Percentiles rank a stretch among this genome's conserved stretches.
phyloP scores from a whole-genome alignment of 352 stramenopile species.

The Globisporangium heterothallicum region DNA sequence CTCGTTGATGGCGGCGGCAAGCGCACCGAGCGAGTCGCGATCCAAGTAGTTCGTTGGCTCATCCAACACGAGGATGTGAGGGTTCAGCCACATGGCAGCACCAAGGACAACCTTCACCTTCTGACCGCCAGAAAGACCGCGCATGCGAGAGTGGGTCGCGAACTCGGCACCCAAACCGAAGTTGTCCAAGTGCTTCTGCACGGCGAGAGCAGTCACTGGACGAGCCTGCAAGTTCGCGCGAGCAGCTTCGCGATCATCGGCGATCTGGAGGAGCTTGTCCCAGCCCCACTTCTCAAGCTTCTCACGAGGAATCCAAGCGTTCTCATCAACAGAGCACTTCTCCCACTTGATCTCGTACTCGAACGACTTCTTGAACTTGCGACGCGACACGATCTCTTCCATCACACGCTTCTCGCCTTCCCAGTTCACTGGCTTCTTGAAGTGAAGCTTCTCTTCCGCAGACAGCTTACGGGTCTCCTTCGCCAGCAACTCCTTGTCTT shows the following conservation, averaged over 20 bases:
- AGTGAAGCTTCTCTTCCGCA: constrained; percentile 91
- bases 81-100: constrained; percentile 96
- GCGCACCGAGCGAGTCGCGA: constrained; percentile 94
- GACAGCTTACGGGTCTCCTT: constrained; percentile 90
- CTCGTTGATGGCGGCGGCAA: constrained; percentile 94
- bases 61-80: constrained; percentile 93
- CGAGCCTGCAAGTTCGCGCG: constrained; percentile 90
- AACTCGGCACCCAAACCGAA: constrained; percentile 96
- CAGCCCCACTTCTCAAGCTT: constrained; percentile 97
- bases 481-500: constrained; percentile 89
- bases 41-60: constrained; percentile 96
- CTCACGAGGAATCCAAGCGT: constrained; percentile 92
- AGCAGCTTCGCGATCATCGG: constrained; percentile 93
- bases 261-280: constrained; percentile 96
- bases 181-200: constrained; percentile 96
- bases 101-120: constrained; percentile 99
- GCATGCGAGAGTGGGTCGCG: constrained; percentile 97
- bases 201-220: constrained; percentile 92
- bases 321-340: constrained; percentile 92
- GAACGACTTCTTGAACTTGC: constrained; percentile 93
- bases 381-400: constrained; percentile 89
- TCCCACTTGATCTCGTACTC: constrained; percentile 98
- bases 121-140: constrained; percentile 96
- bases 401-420: constrained; percentile 87
- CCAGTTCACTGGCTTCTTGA: constrained; percentile 94